Evolutionary conservation across 2,329 filamentous ascomycete genomes (phyloP), one percentile per base, ranked within the genome.

Genomic region (Passalora sequoiae): DNA sequence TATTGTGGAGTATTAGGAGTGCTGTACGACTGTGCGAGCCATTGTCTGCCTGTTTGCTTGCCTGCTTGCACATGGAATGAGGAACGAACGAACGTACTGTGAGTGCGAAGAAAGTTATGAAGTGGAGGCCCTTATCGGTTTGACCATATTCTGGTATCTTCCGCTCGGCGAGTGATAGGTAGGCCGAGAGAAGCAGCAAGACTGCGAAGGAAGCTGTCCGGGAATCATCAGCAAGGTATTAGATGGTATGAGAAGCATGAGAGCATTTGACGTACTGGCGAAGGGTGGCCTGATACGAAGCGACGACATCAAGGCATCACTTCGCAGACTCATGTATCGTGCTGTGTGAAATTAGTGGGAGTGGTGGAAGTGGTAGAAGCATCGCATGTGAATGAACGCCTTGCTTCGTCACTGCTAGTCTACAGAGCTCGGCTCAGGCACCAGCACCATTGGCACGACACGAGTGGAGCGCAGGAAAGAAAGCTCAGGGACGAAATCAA

Each of bases 281-380:
- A 95, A 94, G 43, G 86, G 84, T 59, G 89, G 78, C 62, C 89
- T 81, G 71, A 96, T 87, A 67, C 86, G 85, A 84, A 94, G 92
- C 17, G 53, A 41, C 44, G 64, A 61, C 64, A 65, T 62, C 59
- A 55, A 44, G 38, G 37, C 48, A 46, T 50, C 24, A 28, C 21
- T 20, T 33, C 24, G 30, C 25, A 28, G 15, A 9, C 17, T 38
- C 28, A 9, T n/a, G 21, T 31, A 30, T 27, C 13, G 22, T 30
- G 28, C 27, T 21, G 15, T 9, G 15, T 20, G 38, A 9, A 37
- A 33, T n/a, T n/a, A 35, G 17, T 17, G 25, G 13, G 3, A 27
- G 13, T n/a, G 10, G 24, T 21, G 12, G 28, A 5, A 8, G 21
- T 24, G 19, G n/a, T n/a, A n/a, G n/a, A n/a, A n/a, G n/a, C n/a